Base-by-base conservation (phyloP, 495 filamentous ascomycete species). In the Penicillium bialowiezense region DNA sequence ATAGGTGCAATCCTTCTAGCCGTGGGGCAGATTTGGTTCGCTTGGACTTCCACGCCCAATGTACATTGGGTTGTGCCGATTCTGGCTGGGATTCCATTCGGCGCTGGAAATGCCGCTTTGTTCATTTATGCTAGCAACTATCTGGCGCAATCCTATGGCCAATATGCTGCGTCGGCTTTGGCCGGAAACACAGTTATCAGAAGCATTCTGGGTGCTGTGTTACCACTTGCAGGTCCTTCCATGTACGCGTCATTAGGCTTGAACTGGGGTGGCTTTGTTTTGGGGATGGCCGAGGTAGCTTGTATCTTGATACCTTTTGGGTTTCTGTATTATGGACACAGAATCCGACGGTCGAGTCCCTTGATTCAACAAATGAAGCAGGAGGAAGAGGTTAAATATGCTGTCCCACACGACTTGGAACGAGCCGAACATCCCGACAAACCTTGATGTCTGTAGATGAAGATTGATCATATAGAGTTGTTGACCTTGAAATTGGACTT, bases 101-200 rank as follows among this genome's bases (percentile, higher is more conserved):
- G 87, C 1, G 67, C 77, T 5, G 89, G 89, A 0, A 91, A 91
- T 52, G 78, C 79, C 2, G 73, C 79, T 2, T 80, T 85, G 42
- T 96, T 93, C 60, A 89, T 95, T 52, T 88, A 91, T 58, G 76
- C 81, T 0, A 76, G 72, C 9, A 91, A 86, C 52, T 95, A 95
- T 56, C 69, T 95, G 0, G 85, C 88, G 1, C 75, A 81, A 17
- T 75, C 78, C 4, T 95, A 93, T 62, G 87, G 85, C 15, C 78
- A 88, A 18, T 92, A 84, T 55, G 77, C 87, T 0, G 89, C 89
- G 0, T 84, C 78, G 2, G 88, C 87, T 0, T 65, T 92, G 24
- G 87, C 89, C 0, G 86, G 87, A 3, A 90, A 91, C 55, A 74
- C 80, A 0, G 78, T 91, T 2, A 62, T 84, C 12, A 69, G 87